Base-by-base conservation (phyloP, 768 basidiomycete species). In the Gautieria morchelliformis region DNA sequence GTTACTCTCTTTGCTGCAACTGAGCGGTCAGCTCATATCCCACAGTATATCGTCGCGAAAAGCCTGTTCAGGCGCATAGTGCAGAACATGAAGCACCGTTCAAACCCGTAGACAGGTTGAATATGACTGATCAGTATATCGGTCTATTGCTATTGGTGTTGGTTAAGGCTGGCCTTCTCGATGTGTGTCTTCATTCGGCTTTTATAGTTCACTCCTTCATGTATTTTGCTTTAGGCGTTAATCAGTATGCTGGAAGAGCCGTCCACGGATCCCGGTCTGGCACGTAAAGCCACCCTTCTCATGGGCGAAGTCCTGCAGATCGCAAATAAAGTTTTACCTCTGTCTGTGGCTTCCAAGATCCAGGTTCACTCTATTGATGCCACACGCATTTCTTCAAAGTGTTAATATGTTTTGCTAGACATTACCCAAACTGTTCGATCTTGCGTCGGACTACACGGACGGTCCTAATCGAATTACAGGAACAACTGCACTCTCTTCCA, bases 41-140 rank as follows among this genome's bases (percentile, higher is more conserved):
- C 20, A 47, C 44, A 61, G 60, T 61, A 32, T 61, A 61, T 47
- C 51, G 60, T 24, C 58, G 60, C 4, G 44, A 24, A 6, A 45
- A 41, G 20, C 19, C 49, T 11, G 24, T 15, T 42, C 42, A 50
- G 27, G 3, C 22, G 15, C 49, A 54, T 32, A 33, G n/a, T 24
- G 7, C 52, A 42, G 35, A 42, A 22, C 45, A 48, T 33, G 52
- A 51, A 39, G 33, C 30, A 19, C 37, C 56, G 7, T 35, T 42
- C 15, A 57, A 49, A 20, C 20, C 30, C 32, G 59, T 65, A 27
- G 85, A 87, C 59, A 78, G 80, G 5, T 73, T 93, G 45, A 93
- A 88, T 64, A 70, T 98, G 24, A 87, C 93, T 1, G 94, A 97
- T 64, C 96, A 98, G 65, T 98, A 93, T 66, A 81, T 93, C 52